Evolutionary conservation across 305 asterid genomes (phyloP).

Genomic region (Fraxinus nigra): DNA sequence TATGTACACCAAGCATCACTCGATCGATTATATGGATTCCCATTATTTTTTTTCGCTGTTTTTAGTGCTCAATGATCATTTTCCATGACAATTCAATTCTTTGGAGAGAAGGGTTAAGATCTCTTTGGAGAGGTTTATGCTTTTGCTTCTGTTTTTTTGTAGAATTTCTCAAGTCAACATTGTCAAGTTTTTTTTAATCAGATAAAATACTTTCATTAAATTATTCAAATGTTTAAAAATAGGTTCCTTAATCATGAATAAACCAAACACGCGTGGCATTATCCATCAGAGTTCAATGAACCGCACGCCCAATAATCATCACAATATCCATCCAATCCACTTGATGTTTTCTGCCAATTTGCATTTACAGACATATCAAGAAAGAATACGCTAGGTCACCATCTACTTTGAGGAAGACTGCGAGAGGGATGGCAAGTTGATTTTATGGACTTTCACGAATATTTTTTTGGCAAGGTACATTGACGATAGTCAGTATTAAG

Average conservation of each 20-base stretch:
- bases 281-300: background rate
- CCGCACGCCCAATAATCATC: background rate
- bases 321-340: background rate
- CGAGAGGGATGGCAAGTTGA: background rate
- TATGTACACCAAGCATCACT: too few species aligned
- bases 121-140: too few species aligned
- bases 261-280: background rate
- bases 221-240: too few species aligned
- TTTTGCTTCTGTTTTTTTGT: too few species aligned
- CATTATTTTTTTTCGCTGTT: background rate
- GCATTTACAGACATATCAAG: background rate
- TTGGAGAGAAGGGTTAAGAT: too few species aligned
- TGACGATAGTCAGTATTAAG: background rate
- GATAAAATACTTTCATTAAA: too few species aligned
- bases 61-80: background rate
- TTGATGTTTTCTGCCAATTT: background rate
- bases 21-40: background rate
- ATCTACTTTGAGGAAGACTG: background rate
- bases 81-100: too few species aligned
- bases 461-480: background rate
- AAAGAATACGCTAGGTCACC: background rate
- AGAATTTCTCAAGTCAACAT: too few species aligned
- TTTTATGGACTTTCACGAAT: background rate
- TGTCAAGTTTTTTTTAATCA: too few species aligned
- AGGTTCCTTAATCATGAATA: too few species aligned